Evolutionary conservation across 1,139 yeast genomes (phyloP).

Genomic region (Debaryomyces sp.): DNA sequence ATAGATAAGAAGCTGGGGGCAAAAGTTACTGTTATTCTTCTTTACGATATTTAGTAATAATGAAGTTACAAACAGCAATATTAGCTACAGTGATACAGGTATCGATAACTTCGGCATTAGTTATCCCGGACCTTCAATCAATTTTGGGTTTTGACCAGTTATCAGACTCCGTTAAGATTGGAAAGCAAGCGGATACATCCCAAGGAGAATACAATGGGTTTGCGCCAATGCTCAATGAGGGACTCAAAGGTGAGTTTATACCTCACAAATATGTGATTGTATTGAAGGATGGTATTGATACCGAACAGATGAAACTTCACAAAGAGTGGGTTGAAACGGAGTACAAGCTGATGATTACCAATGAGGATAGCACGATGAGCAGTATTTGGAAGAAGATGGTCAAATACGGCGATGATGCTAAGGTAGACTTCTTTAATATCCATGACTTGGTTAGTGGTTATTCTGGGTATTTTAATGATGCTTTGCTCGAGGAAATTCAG

Average conservation of each 20-base stretch:
- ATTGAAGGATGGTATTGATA: conserved; percentile 30
- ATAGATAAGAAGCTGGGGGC: not conserved
- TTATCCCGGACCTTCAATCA: conserved; percentile 8
- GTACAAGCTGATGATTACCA: conserved; percentile 16
- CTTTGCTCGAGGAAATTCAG: conserved; percentile 27
- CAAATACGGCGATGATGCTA: not conserved
- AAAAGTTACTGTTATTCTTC: not conserved
- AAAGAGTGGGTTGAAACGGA: conserved; percentile 8
- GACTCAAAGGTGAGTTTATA: conserved; percentile 26
- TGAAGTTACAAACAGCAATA: conserved; percentile 1
- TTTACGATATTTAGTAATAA: not conserved
- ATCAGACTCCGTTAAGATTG: not conserved
- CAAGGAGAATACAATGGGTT: not conserved
- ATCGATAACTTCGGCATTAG: conserved; percentile 3
- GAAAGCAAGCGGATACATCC: not conserved
- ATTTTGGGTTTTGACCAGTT: conserved; percentile 4
- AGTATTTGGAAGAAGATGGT: conserved; percentile 10
- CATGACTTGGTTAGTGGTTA: conserved; percentile 34
- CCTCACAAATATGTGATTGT: conserved; percentile 51
- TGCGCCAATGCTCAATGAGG: conserved; percentile 4
- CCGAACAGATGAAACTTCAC: conserved; percentile 15
- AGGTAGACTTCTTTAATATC: conserved; percentile 41
- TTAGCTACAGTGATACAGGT: conserved; percentile 1
- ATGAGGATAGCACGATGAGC: conserved; percentile 7
- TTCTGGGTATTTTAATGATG: conserved; percentile 35